A percentile compares a stretch with the other conserved stretches of the same genome.
These are phyloP conservation scores for Chloromonas sp. DNA, from an alignment of 163 green algal genomes.

Conservation along the genomic window DNA sequence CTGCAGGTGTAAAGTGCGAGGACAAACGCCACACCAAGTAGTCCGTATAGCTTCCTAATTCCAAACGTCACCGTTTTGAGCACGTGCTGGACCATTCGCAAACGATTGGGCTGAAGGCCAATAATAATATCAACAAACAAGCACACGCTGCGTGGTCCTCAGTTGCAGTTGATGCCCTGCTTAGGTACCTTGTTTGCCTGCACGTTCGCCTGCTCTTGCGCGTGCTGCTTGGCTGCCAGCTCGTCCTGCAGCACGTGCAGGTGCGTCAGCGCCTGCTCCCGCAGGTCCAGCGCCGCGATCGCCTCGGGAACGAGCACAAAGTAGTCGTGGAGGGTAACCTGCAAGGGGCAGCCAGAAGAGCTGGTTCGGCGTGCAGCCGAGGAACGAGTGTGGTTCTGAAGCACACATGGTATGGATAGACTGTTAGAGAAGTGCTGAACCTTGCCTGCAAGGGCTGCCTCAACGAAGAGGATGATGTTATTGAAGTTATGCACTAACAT, in stretches of 20 bases:
- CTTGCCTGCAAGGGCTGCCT: not conserved
- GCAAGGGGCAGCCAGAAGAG: not conserved
- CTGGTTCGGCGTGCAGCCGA: not conserved
- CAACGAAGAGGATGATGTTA: no score
- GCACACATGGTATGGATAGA: not conserved
- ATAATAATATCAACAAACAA: no score
- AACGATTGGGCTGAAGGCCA: no score
- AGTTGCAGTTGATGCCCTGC: no score
- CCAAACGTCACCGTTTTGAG: no score
- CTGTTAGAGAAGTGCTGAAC: not conserved
- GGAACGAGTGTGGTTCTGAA: not conserved
- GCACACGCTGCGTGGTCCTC: no score
- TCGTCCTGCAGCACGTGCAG: not conserved
- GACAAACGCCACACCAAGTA: no score
- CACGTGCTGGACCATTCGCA: no score
- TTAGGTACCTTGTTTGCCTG: not conserved
- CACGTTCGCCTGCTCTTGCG: not conserved
- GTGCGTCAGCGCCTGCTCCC: not conserved
- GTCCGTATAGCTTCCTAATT: no score
- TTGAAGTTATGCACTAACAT: no score
- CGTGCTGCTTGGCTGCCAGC: not conserved
- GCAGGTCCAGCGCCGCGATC: not conserved
- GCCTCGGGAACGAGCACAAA: conserved; percentile 36
- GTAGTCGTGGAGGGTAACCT: conserved; percentile 41
- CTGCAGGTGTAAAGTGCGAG: no score